Base-by-base conservation (phyloP, 495 filamentous ascomycete species). In the Letharia columbiana region DNA sequence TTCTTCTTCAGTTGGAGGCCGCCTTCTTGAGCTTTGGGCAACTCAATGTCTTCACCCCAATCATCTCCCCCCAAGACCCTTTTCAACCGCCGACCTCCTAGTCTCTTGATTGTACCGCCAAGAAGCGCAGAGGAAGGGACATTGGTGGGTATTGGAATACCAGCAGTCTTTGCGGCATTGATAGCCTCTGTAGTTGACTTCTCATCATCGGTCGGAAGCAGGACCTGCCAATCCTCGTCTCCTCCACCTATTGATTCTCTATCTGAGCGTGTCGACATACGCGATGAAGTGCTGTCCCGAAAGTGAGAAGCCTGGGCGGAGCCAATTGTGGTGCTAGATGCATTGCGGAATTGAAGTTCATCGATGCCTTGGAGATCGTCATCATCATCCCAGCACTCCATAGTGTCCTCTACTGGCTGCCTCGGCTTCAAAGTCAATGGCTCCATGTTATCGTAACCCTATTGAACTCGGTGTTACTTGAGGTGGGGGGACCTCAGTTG, bases 111-210 rank as follows among this genome's bases (percentile, higher is more conserved):
- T 15, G 91, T 92, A 59, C 94, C 94, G 54, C 93, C 94, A 69
- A 96, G 82, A 52, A 98, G 81, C 60, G 94, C 94, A n/a, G 93
- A 96, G 33, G 88, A 84, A n/a, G 94, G 91, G 18, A 98, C 87
- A 73, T 93, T 91, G 37, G 82, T 78, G 23, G 94, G 94, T 68
- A 98, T 87, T 39, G 94, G 93, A 62, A 98, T 96, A 60, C 94
- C 94, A 35, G 91, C 93, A 69, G 86, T 87, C 66, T 87, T 87
- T 50, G 91, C 94, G 6, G 91, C 90, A 23, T 88, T 84, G 70
- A 98, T 91, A 52, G 93, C 92, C 69, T 94, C 88, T 71, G 86
- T 75, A 3, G 86, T 93, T 0, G 89, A 89, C 61, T 82, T 80
- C 68, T 96, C 90, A 71, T 96, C 91, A 70, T 91, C 87, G 33